A percentile compares a stretch with the other conserved stretches of the same genome.
phyloP scores from a whole-genome alignment of 371 early-diverging fungal species.

The Apophysomyces variabilis region DNA sequence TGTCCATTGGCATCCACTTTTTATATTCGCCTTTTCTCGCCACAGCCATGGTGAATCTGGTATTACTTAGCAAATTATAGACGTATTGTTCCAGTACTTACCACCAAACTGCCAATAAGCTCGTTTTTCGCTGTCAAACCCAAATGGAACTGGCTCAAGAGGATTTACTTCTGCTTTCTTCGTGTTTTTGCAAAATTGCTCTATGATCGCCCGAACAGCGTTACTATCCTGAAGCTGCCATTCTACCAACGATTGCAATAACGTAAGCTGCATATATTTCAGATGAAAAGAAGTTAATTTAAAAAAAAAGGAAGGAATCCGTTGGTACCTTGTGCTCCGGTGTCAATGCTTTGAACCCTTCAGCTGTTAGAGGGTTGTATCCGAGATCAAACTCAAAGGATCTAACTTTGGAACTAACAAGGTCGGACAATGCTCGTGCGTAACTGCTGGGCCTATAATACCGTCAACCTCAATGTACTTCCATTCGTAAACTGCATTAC shows the following conservation, averaged over 20 bases:
- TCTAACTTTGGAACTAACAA: constrained; percentile 35
- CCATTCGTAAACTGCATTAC: constrained; percentile 25
- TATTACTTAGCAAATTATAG: neutral
- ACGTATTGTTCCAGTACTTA: neutral
- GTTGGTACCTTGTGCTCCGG: constrained; percentile 33
- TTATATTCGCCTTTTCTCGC: constrained; percentile 7
- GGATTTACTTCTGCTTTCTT: constrained; percentile 26
- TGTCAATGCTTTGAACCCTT: constrained; percentile 27
- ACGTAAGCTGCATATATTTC: constrained; percentile 23
- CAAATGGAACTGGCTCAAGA: constrained; percentile 7
- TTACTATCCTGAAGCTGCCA: constrained; percentile 51
- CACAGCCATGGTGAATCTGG: constrained; percentile 16
- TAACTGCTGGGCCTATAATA: constrained; percentile 20
- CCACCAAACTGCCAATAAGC: constrained; percentile 19
- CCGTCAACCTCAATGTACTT: neutral
- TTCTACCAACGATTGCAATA: constrained; percentile 42
- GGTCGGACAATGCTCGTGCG: constrained; percentile 30
- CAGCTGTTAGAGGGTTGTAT: constrained; percentile 34
- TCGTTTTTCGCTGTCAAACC: constrained; percentile 11
- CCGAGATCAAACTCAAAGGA: constrained; percentile 35
- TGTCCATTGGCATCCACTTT: constrained; percentile 1
- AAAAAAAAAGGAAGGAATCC: neutral
- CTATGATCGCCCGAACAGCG: constrained; percentile 32
- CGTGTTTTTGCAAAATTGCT: constrained; percentile 17
- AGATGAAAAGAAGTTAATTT: neutral